Conservation (phyloP, 371 early-diverging fungal genomes). For the Mortierella polycephala region DNA sequence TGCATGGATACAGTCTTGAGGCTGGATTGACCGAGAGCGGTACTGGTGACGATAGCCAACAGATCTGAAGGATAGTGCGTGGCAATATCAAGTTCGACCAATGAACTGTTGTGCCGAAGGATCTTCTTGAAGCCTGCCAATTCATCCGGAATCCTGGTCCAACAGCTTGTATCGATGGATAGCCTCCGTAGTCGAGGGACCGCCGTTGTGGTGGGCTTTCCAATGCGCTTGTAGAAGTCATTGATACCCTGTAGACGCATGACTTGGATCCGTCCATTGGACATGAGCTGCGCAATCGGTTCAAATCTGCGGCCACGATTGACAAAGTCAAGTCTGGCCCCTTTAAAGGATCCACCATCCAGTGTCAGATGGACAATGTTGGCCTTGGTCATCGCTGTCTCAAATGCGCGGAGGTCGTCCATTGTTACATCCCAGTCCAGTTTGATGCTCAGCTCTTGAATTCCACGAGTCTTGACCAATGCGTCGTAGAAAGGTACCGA, state of each 20-base stretch:
- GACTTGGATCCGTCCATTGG: not conserved
- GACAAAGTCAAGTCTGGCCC: slow-evolving; percentile 6
- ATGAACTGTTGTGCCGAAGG: too few species aligned
- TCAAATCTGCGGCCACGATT: slow-evolving; percentile 13
- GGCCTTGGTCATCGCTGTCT: not conserved
- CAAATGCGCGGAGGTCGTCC: slow-evolving; percentile 1
- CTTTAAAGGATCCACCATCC: not conserved
- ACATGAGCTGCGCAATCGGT: slow-evolving; percentile 3
- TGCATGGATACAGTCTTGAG: too few species aligned
- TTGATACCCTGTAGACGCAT: not conserved
- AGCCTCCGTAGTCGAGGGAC: too few species aligned
- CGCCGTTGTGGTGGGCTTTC: not conserved
- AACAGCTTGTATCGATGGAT: too few species aligned
- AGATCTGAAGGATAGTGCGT: too few species aligned
- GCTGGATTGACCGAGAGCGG: too few species aligned
- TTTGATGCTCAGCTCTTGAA: slow-evolving; percentile 3
- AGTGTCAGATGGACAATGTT: not conserved
- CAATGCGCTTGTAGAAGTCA: slow-evolving; percentile 3
- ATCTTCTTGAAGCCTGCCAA: too few species aligned
- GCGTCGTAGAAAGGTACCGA: not conserved
- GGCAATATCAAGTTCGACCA: too few species aligned
- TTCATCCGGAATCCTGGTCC: too few species aligned
- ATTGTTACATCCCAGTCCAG: slow-evolving; percentile 4
- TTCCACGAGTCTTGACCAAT: not conserved
- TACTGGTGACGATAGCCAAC: too few species aligned